Base-by-base conservation (phyloP, 352 stramenopile species). In the Albugo candida region DNA sequence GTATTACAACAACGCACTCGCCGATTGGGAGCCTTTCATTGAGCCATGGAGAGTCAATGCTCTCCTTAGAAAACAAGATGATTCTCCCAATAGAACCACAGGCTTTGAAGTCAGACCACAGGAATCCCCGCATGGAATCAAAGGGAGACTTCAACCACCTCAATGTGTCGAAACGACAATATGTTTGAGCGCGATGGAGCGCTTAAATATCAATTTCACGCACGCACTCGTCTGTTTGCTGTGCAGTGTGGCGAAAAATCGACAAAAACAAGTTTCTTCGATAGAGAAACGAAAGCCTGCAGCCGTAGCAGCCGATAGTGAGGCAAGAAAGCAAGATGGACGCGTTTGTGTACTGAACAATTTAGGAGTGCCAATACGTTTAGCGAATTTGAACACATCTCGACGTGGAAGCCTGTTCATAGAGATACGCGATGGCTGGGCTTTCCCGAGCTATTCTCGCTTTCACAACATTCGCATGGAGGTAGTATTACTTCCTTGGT, bases 291-390 rank as follows among this genome's bases (percentile, higher is more conserved):
- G 79, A 5, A 81, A 76, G 1, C 73, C 81, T 19, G 70, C 73
- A 0, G 73, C 75, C 13, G 74, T 86, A 5, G 77, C 77, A 24
- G 74, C 77, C 14, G 74, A 89, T 45, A 74, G 66, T 1, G 73
- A 86, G 53, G 74, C 78, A 3, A 87, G 79, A 58, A 85, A 88
- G 53, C 77, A 86, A 44, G 68, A 86, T 39, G 77, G 77, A 1
- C 69, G 79, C 27, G 79, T 92, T 11, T 87, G 71, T 41, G 79
- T 92, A n/a, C 60, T 89, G 6, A 92, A 92, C 52, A 92, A 88
- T 44, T 62, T 92, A 1, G 79, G 79, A 31, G 78, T 88, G 36
- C 75, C 80, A 2, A 91, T 93, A 60, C 77, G 78, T 5, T 65
- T 93, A 13, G 80, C 80, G 3, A 91, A 93, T 49, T 53, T 93